These are phyloP conservation scores for Polysphondylium violaceum DNA, from an alignment of 78 protist genomes.

Conservation along the genomic window DNA sequence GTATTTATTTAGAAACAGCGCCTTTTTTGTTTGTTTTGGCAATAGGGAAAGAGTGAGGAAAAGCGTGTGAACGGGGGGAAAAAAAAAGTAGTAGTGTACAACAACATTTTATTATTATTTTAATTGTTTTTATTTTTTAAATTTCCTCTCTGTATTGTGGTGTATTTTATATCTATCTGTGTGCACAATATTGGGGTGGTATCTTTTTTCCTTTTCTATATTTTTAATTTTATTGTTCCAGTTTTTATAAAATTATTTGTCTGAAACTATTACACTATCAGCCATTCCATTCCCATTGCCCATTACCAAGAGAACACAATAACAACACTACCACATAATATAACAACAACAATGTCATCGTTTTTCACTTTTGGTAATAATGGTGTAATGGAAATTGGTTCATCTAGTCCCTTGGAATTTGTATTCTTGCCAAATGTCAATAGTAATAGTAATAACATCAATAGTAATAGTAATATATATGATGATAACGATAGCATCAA, in stretches of 20 bases:
- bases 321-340: background rate
- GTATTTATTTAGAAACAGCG: too few relatives aligned
- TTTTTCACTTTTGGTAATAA: background rate
- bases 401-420: constrained; percentile 36
- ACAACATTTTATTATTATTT: too few relatives aligned
- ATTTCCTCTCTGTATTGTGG: background rate
- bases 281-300: background rate
- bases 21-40: too few relatives aligned
- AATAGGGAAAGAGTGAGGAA: too few relatives aligned
- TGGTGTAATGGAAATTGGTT: background rate
- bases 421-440: background rate
- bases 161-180: background rate
- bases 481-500: background rate
- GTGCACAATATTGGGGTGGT: background rate
- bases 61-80: too few relatives aligned
- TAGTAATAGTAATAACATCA: background rate
- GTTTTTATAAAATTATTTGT: background rate
- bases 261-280: background rate
- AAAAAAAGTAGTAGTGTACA: too few relatives aligned
- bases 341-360: too few relatives aligned
- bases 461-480: background rate
- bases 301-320: background rate
- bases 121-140: too few relatives aligned
- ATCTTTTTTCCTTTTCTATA: background rate
- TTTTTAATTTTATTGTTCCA: background rate